These are phyloP conservation scores for Pythium biforme DNA, from an alignment of 352 stramenopile genomes.

Conservation along the genomic window DNA sequence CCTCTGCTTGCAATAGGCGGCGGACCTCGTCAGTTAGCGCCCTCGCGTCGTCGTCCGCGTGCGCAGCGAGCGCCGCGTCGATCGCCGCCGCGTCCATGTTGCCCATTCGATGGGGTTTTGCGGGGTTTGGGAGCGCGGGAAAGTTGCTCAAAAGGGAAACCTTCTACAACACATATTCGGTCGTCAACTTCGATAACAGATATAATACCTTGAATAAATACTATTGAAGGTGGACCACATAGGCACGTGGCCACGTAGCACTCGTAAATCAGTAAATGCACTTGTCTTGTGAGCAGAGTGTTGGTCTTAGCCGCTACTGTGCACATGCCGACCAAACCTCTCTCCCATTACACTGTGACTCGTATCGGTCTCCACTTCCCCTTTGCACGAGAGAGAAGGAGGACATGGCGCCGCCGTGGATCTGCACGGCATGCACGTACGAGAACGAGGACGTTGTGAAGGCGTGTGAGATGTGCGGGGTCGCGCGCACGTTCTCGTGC, in stretches of 20 bases:
- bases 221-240: slow-evolving; percentile 11
- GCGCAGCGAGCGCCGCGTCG: slow-evolving; percentile 9
- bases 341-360: no score
- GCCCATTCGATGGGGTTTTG: not conserved
- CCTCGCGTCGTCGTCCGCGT: slow-evolving; percentile 10
- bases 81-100: slow-evolving; percentile 1
- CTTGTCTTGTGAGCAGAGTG: not conserved
- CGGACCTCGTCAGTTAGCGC: slow-evolving; percentile 5
- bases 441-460: slow-evolving; percentile 37
- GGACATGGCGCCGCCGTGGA: slow-evolving; percentile 30
- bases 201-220: not conserved
- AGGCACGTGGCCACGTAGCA: not conserved
- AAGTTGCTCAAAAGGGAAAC: slow-evolving; percentile 1
- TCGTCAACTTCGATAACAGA: not conserved
- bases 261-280: slow-evolving; percentile 5
- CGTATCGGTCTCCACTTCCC: no score
- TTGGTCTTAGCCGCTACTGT: not conserved
- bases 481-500: slow-evolving; percentile 41
- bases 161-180: not conserved
- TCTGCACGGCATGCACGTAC: slow-evolving; percentile 45
- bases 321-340: no score
- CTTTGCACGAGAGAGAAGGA: no score
- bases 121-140: not conserved
- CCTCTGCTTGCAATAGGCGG: not conserved
- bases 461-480: slow-evolving; percentile 42